Conservation (phyloP, 352 stramenopile species). For the Globisporangium megalacanthum region DNA sequence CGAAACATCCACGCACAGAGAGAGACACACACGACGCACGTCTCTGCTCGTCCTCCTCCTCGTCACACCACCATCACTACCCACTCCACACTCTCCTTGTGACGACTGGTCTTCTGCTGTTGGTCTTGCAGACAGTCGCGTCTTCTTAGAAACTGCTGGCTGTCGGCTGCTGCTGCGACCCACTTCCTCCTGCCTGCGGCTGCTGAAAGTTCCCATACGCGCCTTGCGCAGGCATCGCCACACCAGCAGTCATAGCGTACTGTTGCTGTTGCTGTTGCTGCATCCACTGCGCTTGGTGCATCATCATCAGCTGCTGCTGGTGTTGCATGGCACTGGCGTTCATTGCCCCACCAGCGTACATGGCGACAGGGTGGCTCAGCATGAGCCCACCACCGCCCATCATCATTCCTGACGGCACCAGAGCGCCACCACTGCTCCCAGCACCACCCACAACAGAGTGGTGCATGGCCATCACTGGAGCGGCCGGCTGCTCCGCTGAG, state of each 20-base stretch:
- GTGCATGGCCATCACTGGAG: conserved; percentile 24
- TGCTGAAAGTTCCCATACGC: conserved; percentile 12
- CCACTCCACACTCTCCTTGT: not conserved
- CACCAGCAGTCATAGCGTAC: conserved; percentile 4
- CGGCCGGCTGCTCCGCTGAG: conserved; percentile 20
- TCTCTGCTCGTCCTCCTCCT: too few relatives aligned
- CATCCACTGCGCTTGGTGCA: conserved; percentile 28
- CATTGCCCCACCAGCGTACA: conserved; percentile 26
- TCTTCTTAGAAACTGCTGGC: not conserved
- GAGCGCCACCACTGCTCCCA: not conserved
- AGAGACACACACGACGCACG: not conserved
- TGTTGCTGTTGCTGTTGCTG: conserved; percentile 11
- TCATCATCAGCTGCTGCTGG: conserved; percentile 31
- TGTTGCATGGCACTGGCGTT: conserved; percentile 20
- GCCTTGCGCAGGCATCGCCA: conserved; percentile 12
- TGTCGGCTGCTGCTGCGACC: not conserved
- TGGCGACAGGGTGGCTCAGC: conserved; percentile 7
- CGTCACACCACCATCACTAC: too few relatives aligned
- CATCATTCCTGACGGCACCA: conserved; percentile 24
- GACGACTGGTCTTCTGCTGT: not conserved
- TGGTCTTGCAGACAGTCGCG: too few relatives aligned
- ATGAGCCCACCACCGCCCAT: conserved; percentile 26
- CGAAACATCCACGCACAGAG: not conserved
- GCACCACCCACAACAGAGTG: conserved; percentile 12
- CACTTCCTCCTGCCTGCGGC: not conserved